These are phyloP conservation scores for Orbilia brochopaga DNA, from an alignment of 2,329 filamentous ascomycete species.

Conservation along the genomic window DNA sequence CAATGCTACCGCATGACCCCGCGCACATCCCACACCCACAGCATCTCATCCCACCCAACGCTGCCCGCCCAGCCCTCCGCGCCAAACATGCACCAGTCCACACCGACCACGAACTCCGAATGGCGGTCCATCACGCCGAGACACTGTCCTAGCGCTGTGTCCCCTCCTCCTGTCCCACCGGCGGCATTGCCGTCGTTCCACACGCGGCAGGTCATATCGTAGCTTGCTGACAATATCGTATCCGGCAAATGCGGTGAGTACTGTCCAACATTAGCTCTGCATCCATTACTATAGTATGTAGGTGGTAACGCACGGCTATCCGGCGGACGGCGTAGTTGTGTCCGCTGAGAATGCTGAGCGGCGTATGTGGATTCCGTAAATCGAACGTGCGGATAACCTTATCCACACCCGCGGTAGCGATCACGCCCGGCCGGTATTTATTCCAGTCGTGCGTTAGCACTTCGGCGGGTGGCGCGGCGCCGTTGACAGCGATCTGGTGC, in stretches of 20 bases:
- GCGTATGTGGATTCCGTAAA: slow-evolving; percentile 76
- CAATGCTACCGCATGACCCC: slow-evolving; percentile 63
- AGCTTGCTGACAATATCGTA: slow-evolving; percentile 84
- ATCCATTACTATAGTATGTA: neutral
- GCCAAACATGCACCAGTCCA: slow-evolving; percentile 98
- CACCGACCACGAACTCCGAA: slow-evolving; percentile 93
- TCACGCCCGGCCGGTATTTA: slow-evolving; percentile 84
- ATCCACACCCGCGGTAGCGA: slow-evolving; percentile 91
- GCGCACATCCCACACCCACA: slow-evolving; percentile 90
- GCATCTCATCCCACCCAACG: slow-evolving; percentile 89
- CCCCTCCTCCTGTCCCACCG: slow-evolving; percentile 51
- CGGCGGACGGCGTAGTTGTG: slow-evolving; percentile 90
- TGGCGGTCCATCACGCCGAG: slow-evolving; percentile 88
- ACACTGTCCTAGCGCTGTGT: slow-evolving; percentile 66
- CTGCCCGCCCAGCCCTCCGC: slow-evolving; percentile 94
- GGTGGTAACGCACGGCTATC: slow-evolving; percentile 62
- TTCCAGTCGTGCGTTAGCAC: slow-evolving; percentile 98
- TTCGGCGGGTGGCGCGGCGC: slow-evolving; percentile 70
- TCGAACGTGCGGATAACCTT: slow-evolving; percentile 87
- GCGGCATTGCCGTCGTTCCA: slow-evolving; percentile 78
- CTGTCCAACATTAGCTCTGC: slow-evolving; percentile 2
- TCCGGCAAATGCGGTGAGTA: slow-evolving; percentile 96
- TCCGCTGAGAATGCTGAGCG: slow-evolving; percentile 75
- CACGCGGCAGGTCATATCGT: slow-evolving; percentile 95
- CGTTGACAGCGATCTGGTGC: slow-evolving; percentile 81